These are phyloP conservation scores for Glebionis coronaria DNA, from an alignment of 129 eudicot genomes.

Conservation along the genomic window DNA sequence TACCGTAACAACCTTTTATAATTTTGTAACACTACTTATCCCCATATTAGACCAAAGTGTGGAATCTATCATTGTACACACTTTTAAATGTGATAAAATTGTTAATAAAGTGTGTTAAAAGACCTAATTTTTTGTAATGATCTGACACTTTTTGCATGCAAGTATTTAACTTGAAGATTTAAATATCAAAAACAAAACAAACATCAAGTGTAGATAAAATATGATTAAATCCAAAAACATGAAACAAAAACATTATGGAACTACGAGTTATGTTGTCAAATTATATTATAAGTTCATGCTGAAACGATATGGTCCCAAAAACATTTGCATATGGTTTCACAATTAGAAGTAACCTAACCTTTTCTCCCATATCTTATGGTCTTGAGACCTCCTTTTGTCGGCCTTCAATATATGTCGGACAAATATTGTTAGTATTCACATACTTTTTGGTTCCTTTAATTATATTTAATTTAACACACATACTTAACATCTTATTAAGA, in stretches of 20 bases:
- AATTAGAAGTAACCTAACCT: slow-evolving; percentile 29
- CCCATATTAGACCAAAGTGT: no score
- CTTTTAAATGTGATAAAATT: no score
- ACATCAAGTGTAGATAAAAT: background rate
- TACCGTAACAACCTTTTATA: no score
- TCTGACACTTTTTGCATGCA: no score
- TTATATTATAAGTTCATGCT: background rate
- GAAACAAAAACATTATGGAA: slow-evolving; percentile 8
- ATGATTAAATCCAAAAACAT: background rate
- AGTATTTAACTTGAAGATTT: no score
- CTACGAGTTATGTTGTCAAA: slow-evolving; percentile 11
- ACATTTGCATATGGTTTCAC: slow-evolving; percentile 36
- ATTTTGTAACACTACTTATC: no score
- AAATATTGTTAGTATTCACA: background rate
- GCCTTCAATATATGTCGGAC: slow-evolving; percentile 30
- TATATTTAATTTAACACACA: background rate
- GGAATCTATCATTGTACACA: no score
- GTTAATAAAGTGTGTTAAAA: no score
- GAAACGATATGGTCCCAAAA: slow-evolving; percentile 23
- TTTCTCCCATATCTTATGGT: slow-evolving; percentile 32
- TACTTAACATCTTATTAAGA: background rate
- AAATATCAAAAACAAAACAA: no score
- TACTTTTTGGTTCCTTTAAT: background rate
- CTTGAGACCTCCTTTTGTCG: slow-evolving; percentile 33
- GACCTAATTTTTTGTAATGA: no score